These are phyloP conservation scores for Hyparrhenia diplandra DNA, from an alignment of 176 grass and related monocot species.

Conservation along the genomic window DNA sequence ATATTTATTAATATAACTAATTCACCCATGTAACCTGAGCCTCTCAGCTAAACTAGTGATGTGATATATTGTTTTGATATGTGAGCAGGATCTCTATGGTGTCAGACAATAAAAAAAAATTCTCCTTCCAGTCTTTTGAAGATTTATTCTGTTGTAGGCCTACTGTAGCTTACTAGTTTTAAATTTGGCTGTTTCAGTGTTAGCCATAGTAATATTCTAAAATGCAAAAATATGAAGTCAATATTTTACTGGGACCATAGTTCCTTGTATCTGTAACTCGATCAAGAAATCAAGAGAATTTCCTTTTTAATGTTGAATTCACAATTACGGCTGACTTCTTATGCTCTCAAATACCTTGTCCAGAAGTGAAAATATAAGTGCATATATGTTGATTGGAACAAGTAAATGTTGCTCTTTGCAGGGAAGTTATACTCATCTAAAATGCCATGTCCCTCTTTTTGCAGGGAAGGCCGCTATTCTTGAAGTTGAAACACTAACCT, in stretches of 20 bases:
- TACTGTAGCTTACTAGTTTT: neutral
- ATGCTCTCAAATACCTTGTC: neutral
- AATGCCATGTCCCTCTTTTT: neutral
- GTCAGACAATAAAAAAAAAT: neutral
- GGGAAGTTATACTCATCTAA: neutral
- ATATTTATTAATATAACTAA: neutral
- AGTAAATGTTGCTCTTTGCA: neutral
- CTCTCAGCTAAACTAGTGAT: neutral
- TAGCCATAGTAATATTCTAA: neutral
- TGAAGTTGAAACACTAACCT: slow-evolving; percentile 66
- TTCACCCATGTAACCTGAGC: neutral
- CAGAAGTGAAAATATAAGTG: neutral
- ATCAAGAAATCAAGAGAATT: neutral
- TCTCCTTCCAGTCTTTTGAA: neutral
- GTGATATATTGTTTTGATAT: neutral
- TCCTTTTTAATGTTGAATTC: neutral
- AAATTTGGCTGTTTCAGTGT: neutral
- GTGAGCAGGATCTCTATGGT: neutral
- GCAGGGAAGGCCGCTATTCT: slow-evolving; percentile 80
- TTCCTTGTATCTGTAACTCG: neutral
- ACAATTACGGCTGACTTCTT: neutral
- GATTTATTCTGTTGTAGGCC: neutral
- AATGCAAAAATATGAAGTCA: neutral
- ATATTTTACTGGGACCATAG: neutral
- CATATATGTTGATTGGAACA: neutral